Conservation (phyloP, 495 filamentous ascomycete species). For the Penicillium goetzii region DNA sequence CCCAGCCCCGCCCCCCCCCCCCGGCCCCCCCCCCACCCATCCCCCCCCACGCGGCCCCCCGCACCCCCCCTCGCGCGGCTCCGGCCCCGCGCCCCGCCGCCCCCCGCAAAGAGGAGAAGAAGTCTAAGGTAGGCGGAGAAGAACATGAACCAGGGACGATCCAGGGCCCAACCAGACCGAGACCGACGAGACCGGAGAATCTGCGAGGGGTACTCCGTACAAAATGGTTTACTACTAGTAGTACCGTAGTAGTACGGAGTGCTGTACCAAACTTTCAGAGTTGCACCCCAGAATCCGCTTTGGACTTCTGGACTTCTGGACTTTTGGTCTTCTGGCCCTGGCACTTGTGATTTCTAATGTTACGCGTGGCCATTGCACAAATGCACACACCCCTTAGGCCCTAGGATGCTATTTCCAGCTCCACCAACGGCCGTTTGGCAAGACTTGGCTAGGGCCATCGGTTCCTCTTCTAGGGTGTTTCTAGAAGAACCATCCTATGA, state of each 20-base stretch:
- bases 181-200: slow-evolving; percentile 5
- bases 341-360: not conserved
- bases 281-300: slow-evolving; percentile 15
- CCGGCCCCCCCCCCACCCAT: no score
- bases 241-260: no score
- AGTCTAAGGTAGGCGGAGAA: slow-evolving; percentile 20
- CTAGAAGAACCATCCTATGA: not conserved
- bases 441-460: not conserved
- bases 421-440: not conserved
- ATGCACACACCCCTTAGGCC: not conserved
- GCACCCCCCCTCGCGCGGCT: no score
- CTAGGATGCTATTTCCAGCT: slow-evolving; percentile 7
- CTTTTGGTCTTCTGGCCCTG: no score
- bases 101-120: not conserved
- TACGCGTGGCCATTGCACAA: slow-evolving; percentile 7
- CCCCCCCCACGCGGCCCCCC: no score
- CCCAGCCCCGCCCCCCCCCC: no score
- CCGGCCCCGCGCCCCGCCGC: no score
- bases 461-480: slow-evolving; percentile 7
- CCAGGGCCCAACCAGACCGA: slow-evolving; percentile 3
- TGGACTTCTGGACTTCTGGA: not conserved
- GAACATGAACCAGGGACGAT: slow-evolving; percentile 6
- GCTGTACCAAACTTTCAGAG: slow-evolving; percentile 10
- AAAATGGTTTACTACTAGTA: no score
- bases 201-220: slow-evolving; percentile 25